Base-by-base conservation (phyloP, 78 protist species). In the Guillardia theta region DNA sequence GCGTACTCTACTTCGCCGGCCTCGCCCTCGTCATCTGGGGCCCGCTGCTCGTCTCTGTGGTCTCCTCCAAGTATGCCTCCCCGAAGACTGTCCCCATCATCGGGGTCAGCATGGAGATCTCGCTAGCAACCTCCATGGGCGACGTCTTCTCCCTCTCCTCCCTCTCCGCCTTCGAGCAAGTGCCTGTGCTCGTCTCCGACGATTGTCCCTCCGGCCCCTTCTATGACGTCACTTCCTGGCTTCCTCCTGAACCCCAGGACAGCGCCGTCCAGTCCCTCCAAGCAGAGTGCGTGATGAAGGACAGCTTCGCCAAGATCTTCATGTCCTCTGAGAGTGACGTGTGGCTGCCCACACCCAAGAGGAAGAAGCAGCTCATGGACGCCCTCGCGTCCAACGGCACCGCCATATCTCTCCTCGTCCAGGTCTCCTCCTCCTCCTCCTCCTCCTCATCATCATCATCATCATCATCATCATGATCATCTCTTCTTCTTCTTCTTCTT, bases 11-110 rank as follows among this genome's bases (percentile, higher is more conserved):
- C 41, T 70, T 70, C 83, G 33, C 22, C 1, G 90, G 50, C 30
- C 90, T 78, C 1, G 45, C 53, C 45, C 19, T 43, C 90, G 90
- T 78, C 33, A 43, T 78, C 53, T 78, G 90, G 90, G 90, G 18
- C 47, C 90, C 90, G 18, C 90, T 78, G 24, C 48, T 78, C 37
- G 50, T 78, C 50, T 78, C 90, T 30, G 90, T 78, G 6, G 90
- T 78, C 9, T 78, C 90, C 3, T 70, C 87, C 87, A 70, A 70
- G 87, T 70, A 70, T 43, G 9, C 87, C 44, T 70, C 87, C 47
- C 87, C 87, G 3, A 37, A 70, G 87, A 36, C 37, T 22, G 45
- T 27, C 9, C 87, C 87, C 87, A 15, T 30, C 70, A 24, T 6
- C 27, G 70, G 4, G 6, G 39, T 58, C 39, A 9, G 70, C 70